Conservation (phyloP, 257 asterid genomes). For the Catharanthus roseus region DNA sequence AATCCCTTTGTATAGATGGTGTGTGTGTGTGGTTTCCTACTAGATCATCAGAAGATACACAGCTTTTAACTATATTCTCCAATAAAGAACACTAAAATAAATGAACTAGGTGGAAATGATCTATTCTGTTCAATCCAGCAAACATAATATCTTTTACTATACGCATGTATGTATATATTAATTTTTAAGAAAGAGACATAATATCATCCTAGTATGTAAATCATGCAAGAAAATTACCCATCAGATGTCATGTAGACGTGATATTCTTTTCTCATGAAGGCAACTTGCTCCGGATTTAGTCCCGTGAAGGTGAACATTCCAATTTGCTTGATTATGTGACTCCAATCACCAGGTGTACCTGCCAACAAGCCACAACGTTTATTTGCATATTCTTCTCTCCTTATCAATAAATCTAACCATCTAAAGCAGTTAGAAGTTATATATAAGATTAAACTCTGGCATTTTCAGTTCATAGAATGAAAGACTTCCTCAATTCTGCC, state of each 20-base stretch:
- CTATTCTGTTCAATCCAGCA: background rate
- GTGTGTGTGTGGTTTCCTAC: too few relatives aligned
- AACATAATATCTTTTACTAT: background rate
- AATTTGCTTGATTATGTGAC: constrained; percentile 94
- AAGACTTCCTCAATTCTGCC: background rate
- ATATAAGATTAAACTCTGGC: background rate
- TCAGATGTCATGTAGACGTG: constrained; percentile 97
- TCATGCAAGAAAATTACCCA: constrained; percentile 44
- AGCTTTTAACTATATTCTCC: background rate
- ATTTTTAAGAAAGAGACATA: background rate
- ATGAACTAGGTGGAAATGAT: background rate
- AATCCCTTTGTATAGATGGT: too few relatives aligned
- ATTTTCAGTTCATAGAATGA: too few relatives aligned
- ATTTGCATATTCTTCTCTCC: background rate
- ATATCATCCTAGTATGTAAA: background rate
- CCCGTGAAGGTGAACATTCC: constrained; percentile 99
- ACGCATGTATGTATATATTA: too few relatives aligned
- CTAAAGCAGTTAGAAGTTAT: constrained; percentile 4
- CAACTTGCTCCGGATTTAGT: constrained; percentile 68
- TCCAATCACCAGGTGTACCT: constrained; percentile 99
- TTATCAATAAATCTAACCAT: background rate
- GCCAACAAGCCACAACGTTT: constrained; percentile 16
- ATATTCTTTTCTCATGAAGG: constrained; percentile 82
- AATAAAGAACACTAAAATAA: background rate
- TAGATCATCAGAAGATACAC: too few relatives aligned